Evolutionary conservation across 1,284 basidiomycete species (phyloP).

Genomic region (Microbotryomycetes sp.): DNA sequence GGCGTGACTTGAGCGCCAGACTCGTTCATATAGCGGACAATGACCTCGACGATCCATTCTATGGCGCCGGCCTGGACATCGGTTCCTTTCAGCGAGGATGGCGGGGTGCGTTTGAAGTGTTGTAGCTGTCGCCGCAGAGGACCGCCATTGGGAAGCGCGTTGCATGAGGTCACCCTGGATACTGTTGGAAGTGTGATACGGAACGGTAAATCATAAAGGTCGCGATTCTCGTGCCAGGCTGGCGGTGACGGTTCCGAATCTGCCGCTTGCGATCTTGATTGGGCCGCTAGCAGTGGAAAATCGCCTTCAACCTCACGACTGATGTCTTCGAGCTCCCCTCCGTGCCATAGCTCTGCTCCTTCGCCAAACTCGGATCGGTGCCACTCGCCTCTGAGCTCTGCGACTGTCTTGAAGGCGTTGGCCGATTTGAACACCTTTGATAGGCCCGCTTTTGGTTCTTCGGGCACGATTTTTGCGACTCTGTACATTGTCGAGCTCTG

Average conservation of each 20-base stretch:
- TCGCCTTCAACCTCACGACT: constrained; percentile 2
- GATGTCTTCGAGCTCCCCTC: constrained; percentile 1
- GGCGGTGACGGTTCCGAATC: background rate
- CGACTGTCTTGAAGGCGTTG: background rate
- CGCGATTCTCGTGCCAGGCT: background rate
- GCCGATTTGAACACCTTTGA: background rate
- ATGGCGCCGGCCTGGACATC: background rate
- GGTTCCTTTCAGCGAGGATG: background rate
- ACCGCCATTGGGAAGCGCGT: background rate
- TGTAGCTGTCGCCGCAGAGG: background rate
- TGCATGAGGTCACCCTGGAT: background rate
- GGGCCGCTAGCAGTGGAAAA: background rate
- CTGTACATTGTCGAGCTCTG: background rate
- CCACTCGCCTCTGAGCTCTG: background rate
- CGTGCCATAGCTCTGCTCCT: background rate
- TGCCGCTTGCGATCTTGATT: background rate
- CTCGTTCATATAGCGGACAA: background rate
- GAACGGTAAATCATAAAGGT: background rate
- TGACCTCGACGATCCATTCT: constrained; percentile 8
- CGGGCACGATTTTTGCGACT: background rate
- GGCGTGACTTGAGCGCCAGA: background rate
- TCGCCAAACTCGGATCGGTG: background rate
- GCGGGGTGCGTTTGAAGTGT: background rate
- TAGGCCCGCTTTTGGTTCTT: background rate
- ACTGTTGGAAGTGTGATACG: background rate